Percentiles rank a stretch among this genome's conserved stretches.
Conservation (phyloP, 176 grass and related monocot species). For the Aegilops tauschii region DNA sequence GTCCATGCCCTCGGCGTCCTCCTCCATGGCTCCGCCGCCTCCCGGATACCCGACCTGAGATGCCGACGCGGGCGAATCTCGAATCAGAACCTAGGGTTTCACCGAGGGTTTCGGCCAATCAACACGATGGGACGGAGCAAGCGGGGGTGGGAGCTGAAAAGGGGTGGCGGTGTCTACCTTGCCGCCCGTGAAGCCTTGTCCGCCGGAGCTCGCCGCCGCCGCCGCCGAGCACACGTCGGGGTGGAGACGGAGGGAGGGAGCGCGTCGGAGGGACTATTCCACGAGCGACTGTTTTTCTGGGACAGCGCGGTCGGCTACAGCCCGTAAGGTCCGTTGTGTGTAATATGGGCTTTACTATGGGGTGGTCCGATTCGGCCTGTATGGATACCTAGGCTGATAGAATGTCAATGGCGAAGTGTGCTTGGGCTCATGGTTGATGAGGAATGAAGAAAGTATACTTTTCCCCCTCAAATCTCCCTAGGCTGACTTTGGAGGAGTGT, state of each 20-base stretch:
- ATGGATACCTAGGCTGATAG: neutral
- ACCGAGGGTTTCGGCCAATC: neutral
- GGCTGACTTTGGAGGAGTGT: too few relatives aligned
- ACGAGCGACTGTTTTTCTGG: neutral
- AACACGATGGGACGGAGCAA: neutral
- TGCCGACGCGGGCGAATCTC: neutral
- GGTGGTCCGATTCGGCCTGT: neutral
- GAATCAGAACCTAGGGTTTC: constrained; percentile 12
- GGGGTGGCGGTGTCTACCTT: neutral
- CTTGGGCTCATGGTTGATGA: too few relatives aligned
- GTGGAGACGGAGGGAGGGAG: neutral
- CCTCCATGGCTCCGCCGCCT: constrained; percentile 44
- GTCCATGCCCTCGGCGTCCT: constrained; percentile 69
- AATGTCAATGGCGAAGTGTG: too few relatives aligned
- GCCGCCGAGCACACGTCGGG: neutral
- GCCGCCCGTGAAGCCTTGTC: neutral
- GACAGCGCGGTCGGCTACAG: neutral
- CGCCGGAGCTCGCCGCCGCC: neutral
- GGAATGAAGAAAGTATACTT: too few relatives aligned
- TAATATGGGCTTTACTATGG: neutral
- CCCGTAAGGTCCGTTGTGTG: neutral
- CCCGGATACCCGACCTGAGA: neutral
- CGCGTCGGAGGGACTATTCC: neutral
- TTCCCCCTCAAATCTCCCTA: too few relatives aligned
- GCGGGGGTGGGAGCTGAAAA: neutral